Base-by-base conservation (phyloP, 2,329 filamentous ascomycete species). In the Zasmidium citrigriseum region DNA sequence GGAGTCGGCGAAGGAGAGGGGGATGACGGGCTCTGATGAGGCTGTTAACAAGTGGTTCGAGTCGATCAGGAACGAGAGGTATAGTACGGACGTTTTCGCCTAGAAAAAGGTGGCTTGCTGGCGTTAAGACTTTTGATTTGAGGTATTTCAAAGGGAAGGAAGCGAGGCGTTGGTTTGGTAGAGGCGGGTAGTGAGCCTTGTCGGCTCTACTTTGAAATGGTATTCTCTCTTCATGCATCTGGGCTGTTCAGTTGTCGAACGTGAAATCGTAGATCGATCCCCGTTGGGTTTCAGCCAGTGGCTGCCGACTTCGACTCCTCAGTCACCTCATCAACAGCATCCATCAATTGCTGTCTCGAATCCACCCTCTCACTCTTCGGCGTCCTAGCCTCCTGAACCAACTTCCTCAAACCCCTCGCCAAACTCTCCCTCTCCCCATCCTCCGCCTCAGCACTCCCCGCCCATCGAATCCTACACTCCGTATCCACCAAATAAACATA, bases 401-500 rank as follows among this genome's bases (percentile, higher is more conserved):
- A 73, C 64, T 84, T 83, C 67, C 77, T 80, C 45, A 91, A 70
- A 2, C 87, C 86, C 72, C 80, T 89, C 44, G 85, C 83, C 70
- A 96, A 72, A 45, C 86, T 83, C 54, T 87, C 82, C 64, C 80
- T 82, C 78, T 96, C 91, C 18, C 83, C 83, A 0, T 82, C 82
- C 61, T 86, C 81, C 47, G 87, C 85, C 48, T 81, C 73, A 12
- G 88, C 90, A 69, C 92, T 96, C 3, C 90, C 95, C 0, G 93
- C 95, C 95, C 95, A 99, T 57, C 95, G 85, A 67, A 99, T 96
- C 76, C 87, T 89, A 74, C 92, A 96, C 63, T 93, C 82, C 62
- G 87, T 82, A 73, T 99, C 95, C 58, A 99, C 81, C 49, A 99
- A 81, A 75, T 96, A 99, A 3, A 93, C 89, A 77, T 97, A 98